Evolutionary conservation across 441 rosid genomes (phyloP).

Genomic region (Omphalea diandra): DNA sequence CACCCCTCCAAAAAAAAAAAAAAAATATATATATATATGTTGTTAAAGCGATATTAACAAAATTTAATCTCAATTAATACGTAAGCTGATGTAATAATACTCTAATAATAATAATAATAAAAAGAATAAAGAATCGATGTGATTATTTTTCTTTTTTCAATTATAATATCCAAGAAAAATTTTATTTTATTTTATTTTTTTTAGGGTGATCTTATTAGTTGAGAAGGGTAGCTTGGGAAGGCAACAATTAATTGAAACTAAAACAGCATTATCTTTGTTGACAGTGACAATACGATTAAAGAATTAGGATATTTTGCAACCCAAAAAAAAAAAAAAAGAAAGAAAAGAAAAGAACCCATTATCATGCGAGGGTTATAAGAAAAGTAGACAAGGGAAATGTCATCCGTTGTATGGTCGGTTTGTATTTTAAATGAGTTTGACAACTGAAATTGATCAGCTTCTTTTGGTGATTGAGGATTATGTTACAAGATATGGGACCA

Average conservation of each 20-base stretch:
- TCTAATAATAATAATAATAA: no score
- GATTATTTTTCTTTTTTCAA: no score
- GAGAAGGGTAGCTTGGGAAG: neutral
- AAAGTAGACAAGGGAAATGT: neutral
- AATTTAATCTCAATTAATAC: no score
- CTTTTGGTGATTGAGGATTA: neutral
- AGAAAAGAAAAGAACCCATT: no score
- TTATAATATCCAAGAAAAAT: neutral
- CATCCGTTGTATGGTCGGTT: neutral
- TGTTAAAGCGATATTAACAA: no score
- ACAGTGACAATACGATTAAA: neutral
- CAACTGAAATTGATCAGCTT: neutral
- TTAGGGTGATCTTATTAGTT: neutral
- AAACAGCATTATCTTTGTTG: neutral
- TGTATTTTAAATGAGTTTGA: neutral
- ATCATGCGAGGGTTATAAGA: no score
- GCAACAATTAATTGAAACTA: neutral
- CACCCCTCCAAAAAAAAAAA: no score
- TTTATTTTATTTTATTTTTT: no score
- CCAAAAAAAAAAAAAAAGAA: no score
- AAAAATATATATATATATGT: neutral
- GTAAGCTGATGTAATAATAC: no score
- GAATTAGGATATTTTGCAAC: neutral
- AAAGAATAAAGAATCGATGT: no score
- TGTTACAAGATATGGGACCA: neutral